Evolutionary conservation across 2,329 filamentous ascomycete genomes (phyloP).

Genomic region (Apiospora malaysiana): DNA sequence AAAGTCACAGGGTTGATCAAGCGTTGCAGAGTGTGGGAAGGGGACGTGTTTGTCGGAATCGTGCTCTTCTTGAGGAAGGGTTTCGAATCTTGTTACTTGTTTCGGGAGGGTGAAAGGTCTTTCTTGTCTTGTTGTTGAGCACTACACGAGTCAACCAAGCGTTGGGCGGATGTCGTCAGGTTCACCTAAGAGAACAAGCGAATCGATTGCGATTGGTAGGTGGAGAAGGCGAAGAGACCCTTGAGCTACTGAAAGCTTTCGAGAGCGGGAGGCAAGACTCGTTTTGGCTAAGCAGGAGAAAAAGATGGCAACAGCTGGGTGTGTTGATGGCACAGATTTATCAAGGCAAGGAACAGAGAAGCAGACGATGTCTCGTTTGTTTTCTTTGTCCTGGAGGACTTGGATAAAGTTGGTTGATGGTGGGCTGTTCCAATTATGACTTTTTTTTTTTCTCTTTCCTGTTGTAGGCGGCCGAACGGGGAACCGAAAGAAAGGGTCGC

Average conservation of each 20-base stretch:
- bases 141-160: slow-evolving; percentile 18
- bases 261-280: slow-evolving; percentile 3
- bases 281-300: background rate
- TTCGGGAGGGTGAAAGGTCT: slow-evolving; percentile 12
- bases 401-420: background rate
- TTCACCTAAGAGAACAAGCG: slow-evolving; percentile 11
- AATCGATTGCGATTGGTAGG: background rate
- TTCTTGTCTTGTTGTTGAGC: background rate
- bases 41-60: slow-evolving; percentile 18
- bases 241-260: slow-evolving; percentile 19
- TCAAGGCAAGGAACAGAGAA: background rate
- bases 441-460: background rate
- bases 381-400: background rate
- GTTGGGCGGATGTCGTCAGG: slow-evolving; percentile 19
- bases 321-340: background rate
- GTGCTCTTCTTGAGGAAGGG: slow-evolving; percentile 18
- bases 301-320: background rate
- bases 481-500: slow-evolving; percentile 9
- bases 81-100: slow-evolving; percentile 5
- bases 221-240: slow-evolving; percentile 14
- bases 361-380: slow-evolving; percentile 15
- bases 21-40: slow-evolving; percentile 20
- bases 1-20: slow-evolving; percentile 72
- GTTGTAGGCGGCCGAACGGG: slow-evolving; percentile 2
- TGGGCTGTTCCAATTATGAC: background rate